Evolutionary conservation across 176 grass and related monocot species (phyloP), one percentile per base, ranked within the genome.

Genomic region (Carex scoparia): DNA sequence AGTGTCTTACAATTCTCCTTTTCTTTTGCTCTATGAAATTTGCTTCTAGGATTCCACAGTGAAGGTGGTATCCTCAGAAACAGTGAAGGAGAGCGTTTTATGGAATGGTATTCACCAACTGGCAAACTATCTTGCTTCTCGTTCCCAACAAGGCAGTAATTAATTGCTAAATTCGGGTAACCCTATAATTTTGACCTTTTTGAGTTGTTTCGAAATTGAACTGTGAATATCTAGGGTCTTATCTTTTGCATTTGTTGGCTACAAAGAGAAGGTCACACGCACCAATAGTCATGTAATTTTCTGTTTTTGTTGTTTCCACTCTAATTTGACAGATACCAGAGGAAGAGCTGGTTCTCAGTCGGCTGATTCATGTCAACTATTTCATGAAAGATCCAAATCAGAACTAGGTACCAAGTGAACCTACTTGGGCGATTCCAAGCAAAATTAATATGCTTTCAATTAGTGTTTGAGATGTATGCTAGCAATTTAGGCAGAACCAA

Each of bases 281-380:
- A 44, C 55, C 10, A 44, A 18, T 85, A 62, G 60, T 7, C 82
- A 58, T 19, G 15, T 75, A 74, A 53, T 71, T 59, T 58, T 40
- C 30, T 13, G 42, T 75, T 76, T 30, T 40, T 65, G 69, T 23
- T 87, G n/a, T 84, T 58, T 64, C 27, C 53, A 86, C 37, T 68
- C 53, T 46, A 33, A 87, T 82, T 72, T 46, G 30, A 87, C 71
- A 98, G 95, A 90, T 98, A 87, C 95, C 92, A 66, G 95, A 93
- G 49, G 95, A 98, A 69, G 95, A 98, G 79, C 93, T 12, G 87
- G 95, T 38, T 84, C 88, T 33, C 85, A 94, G 0, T 89, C 92
- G 92, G 59, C 85, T 98, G 87, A 94, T 98, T 91, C 92, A 98
- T 90, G 95, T 98, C 58, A 94, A 98, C 38, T 92, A 98, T 90